These are phyloP conservation scores for Heliamphora pulchella DNA, from an alignment of 179 eudicot species.

Conservation along the genomic window DNA sequence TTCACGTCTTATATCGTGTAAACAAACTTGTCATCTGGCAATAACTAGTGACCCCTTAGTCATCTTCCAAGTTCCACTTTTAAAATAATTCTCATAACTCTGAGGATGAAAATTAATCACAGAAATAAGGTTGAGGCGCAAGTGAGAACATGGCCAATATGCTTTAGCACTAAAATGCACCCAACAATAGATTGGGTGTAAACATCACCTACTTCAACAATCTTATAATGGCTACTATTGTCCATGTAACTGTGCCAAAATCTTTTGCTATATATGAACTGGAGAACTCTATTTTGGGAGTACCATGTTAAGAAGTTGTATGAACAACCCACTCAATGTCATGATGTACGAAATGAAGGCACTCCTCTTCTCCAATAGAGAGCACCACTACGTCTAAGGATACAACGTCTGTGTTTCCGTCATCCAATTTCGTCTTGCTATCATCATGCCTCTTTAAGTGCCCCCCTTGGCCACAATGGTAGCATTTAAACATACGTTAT, in stretches of 20 bases:
- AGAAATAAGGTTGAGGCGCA: background rate
- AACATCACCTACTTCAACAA: background rate
- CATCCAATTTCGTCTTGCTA: background rate
- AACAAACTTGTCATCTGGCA: background rate
- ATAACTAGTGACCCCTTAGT: background rate
- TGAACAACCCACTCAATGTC: background rate
- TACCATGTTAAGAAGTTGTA: constrained; percentile 1
- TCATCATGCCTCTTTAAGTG: background rate
- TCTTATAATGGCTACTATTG: background rate
- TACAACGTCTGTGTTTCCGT: background rate
- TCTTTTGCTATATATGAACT: background rate
- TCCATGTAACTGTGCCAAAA: background rate
- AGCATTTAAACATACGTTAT: background rate
- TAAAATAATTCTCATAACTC: background rate
- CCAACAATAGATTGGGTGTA: background rate
- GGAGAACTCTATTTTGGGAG: background rate
- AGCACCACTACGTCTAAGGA: background rate
- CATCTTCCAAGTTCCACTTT: background rate
- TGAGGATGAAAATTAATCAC: background rate
- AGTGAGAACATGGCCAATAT: background rate
- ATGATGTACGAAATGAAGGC: background rate
- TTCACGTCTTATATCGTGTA: constrained; percentile 13
- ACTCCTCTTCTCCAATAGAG: background rate
- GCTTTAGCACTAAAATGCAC: background rate
- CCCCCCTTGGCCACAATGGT: background rate